Conservation (phyloP, 2,329 filamentous ascomycete species). For the Apiospora sp. region DNA sequence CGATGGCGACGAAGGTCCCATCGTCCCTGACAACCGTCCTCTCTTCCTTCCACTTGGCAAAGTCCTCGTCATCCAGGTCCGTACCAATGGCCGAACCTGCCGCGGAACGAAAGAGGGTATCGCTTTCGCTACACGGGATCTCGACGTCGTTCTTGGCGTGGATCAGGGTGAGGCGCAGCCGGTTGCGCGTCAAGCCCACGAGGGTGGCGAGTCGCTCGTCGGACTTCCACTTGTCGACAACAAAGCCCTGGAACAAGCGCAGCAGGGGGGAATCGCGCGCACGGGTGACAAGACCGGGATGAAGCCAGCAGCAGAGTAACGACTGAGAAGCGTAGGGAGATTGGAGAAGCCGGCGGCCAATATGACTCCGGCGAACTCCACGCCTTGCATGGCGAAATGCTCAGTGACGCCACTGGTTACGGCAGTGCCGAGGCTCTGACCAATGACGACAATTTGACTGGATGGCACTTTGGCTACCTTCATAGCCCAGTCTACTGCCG, state of each 20-base stretch:
- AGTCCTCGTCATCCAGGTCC: conserved; percentile 46
- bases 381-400: conserved; percentile 46
- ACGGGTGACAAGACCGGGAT: conserved; percentile 63
- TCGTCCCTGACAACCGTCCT: conserved; percentile 53
- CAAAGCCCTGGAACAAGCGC: conserved; percentile 54
- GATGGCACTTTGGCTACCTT: conserved; percentile 59
- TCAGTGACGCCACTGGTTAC: conserved; percentile 42
- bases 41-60: conserved; percentile 54
- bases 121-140: conserved; percentile 78
- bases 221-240: conserved; percentile 59
- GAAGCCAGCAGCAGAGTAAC: conserved; percentile 66
- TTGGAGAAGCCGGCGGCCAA: conserved; percentile 66
- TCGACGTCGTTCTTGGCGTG: conserved; percentile 67
- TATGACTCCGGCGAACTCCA: conserved; percentile 61
- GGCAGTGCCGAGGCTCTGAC: conserved; percentile 66
- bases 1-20: conserved; percentile 57
- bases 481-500: conserved; percentile 62
- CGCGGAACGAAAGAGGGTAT: conserved; percentile 68
- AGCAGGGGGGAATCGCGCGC: conserved; percentile 55
- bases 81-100: conserved; percentile 57
- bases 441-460: conserved; percentile 64
- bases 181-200: conserved; percentile 47
- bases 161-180: conserved; percentile 56
- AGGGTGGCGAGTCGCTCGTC: conserved; percentile 57
- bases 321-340: conserved; percentile 59